Percentiles rank a stretch among this genome's conserved stretches.
These are phyloP conservation scores for Astrephomene gubernaculifera DNA, from an alignment of 139 green algal genomes.

Conservation along the genomic window DNA sequence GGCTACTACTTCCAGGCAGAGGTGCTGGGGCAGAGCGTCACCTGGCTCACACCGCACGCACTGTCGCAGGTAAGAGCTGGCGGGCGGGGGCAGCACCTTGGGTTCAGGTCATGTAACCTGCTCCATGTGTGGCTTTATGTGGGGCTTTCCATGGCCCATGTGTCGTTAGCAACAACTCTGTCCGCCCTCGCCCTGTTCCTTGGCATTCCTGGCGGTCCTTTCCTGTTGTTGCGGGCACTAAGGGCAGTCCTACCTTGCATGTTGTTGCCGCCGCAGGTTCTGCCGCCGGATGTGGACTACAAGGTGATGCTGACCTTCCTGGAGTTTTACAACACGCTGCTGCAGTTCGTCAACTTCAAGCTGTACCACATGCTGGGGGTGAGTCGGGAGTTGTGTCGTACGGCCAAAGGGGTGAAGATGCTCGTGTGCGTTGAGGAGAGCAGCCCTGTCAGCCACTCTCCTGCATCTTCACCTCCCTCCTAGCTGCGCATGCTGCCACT, in stretches of 20 bases:
- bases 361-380: slow-evolving; percentile 93
- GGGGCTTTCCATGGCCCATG: too few species aligned
- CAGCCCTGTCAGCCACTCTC: too few species aligned
- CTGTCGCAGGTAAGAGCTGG: slow-evolving; percentile 67
- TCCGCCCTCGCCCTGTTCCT: too few species aligned
- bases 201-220: too few species aligned
- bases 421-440: too few species aligned
- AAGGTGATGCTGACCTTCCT: slow-evolving; percentile 99
- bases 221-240: not conserved
- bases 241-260: not conserved
- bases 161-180: too few species aligned
- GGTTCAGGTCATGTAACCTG: too few species aligned
- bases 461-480: not conserved
- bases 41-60: slow-evolving; percentile 96
- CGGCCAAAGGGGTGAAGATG: not conserved
- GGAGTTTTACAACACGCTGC: slow-evolving; percentile 95
- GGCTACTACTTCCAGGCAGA: slow-evolving; percentile 98
- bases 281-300: slow-evolving; percentile 97
- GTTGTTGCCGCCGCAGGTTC: slow-evolving; percentile 60
- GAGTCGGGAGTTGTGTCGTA: slow-evolving; percentile 18
- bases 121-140: too few species aligned
- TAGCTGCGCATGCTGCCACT: not conserved
- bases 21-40: slow-evolving; percentile 91
- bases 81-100: not conserved
- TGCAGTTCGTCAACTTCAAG: slow-evolving; percentile 97